Conservation (phyloP, 2,329 filamentous ascomycete genomes). For the Fusarium abutilonis region DNA sequence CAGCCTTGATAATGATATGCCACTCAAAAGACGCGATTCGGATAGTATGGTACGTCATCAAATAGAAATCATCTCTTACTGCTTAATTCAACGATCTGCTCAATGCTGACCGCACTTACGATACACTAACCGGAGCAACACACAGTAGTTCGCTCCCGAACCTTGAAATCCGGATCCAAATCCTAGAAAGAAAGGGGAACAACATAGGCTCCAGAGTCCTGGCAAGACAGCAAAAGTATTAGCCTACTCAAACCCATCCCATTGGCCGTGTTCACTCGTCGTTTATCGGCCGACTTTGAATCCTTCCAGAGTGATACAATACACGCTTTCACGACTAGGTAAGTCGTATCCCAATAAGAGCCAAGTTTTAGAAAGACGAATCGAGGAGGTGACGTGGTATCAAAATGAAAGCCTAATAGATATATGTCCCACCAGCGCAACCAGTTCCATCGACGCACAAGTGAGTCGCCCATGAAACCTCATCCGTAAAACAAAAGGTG, state of each 20-base stretch:
- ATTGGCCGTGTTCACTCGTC: background rate
- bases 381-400: conserved; percentile 45
- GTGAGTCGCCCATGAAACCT: conserved; percentile 35
- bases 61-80: conserved; percentile 25
- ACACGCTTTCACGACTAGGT: conserved; percentile 10
- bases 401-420: conserved; percentile 45
- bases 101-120: conserved; percentile 34
- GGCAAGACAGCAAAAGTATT: background rate
- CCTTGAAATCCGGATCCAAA: background rate
- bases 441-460: conserved; percentile 36
- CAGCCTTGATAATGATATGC: background rate
- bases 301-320: background rate
- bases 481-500: conserved; percentile 23
- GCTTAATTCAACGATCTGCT: conserved; percentile 26
- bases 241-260: background rate
- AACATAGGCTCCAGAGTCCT: background rate
- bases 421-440: conserved; percentile 41
- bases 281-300: background rate
- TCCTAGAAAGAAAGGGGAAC: background rate
- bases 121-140: conserved; percentile 24
- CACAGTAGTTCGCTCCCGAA: conserved; percentile 14
- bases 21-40: background rate
- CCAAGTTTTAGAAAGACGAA: conserved; percentile 35
- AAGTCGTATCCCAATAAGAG: conserved; percentile 3
- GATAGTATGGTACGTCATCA: conserved; percentile 2